Evolutionary conservation across 495 filamentous ascomycete species (phyloP), one percentile per base, ranked within the genome.

Genomic region (Achaetomiella virescens): DNA sequence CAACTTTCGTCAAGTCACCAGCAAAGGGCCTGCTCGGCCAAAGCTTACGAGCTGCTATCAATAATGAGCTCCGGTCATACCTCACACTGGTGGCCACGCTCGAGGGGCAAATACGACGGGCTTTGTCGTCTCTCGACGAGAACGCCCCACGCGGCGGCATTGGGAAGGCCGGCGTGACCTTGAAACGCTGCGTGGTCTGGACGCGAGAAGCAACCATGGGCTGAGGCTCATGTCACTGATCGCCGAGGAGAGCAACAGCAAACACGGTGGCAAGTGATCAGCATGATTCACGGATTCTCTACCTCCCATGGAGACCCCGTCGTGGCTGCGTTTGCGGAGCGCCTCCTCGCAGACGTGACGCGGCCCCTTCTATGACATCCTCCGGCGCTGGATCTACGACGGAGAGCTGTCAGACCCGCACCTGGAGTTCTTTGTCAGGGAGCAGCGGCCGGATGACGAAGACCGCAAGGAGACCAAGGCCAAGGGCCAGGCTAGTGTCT

Each of bases 141-240:
- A 76, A 71, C 17, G 81, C 84, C 24, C 78, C 84, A 1, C 74
- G 82, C 52, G 80, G 79, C 35, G 83, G 84, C 10, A 79, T 91
- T 41, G 84, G 89, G 11, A 96, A 91, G 61, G 88, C 87, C 8
- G 90, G 90, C n/a, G 92, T 99, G 22, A 97, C 93, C 1, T 74
- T 99, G 45, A 97, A 97, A 65, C 79, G 95, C 55, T 99, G 93
- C 65, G 87, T 97, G 18, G 85, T 99, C 15, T 99, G 95, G 95
- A 97, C 91, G 6, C 83, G 92, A 58, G 95, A 97, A 70, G 90
- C 95, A 6, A 97, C 95, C 5, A 95, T 97, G 89, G 93, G 0
- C 72, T 99, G 60, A 87, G 95, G 17, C 75, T 99, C 49, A 91
- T 99, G 90, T 91, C 87, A 58, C 61, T 95, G 54, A 95, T 97